Conservation (phyloP, 73 alveolate species). For the Paramecium biaurelia region DNA sequence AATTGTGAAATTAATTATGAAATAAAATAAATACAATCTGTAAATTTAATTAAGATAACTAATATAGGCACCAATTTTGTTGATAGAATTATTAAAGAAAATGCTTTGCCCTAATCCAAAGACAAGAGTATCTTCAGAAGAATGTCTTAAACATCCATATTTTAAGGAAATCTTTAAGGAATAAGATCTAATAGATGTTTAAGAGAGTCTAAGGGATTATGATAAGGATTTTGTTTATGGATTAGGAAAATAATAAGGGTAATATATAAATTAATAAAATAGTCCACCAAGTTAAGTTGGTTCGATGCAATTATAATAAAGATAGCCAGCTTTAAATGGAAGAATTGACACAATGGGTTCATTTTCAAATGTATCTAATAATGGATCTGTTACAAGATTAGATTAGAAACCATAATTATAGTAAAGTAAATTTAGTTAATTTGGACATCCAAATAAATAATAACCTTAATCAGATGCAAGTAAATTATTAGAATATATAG, state of each 20-base stretch:
- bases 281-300: constrained; percentile 25
- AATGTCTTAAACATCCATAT: constrained; percentile 58
- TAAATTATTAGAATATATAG: background rate
- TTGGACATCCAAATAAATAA: background rate
- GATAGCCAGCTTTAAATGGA: constrained; percentile 48
- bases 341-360: constrained; percentile 29
- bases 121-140: constrained; percentile 48
- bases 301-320: background rate
- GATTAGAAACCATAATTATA: background rate
- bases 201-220: background rate
- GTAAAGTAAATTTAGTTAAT: constrained; percentile 19
- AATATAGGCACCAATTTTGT: background rate
- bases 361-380: background rate
- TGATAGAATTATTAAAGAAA: constrained; percentile 50
- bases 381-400: background rate
- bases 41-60: background rate
- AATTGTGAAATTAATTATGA: constrained; percentile 59
- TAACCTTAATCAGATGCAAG: background rate
- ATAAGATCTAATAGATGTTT: constrained; percentile 18
- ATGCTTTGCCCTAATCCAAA: constrained; percentile 51
- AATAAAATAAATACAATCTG: background rate
- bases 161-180: constrained; percentile 38
- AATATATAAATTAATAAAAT: background rate
- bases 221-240: constrained; percentile 17
- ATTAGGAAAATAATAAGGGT: constrained; percentile 16